Percentiles rank a stretch among this genome's conserved stretches.
These are phyloP conservation scores for Saccharomycopsis olivae DNA, from an alignment of 805 yeast species.

Conservation along the genomic window DNA sequence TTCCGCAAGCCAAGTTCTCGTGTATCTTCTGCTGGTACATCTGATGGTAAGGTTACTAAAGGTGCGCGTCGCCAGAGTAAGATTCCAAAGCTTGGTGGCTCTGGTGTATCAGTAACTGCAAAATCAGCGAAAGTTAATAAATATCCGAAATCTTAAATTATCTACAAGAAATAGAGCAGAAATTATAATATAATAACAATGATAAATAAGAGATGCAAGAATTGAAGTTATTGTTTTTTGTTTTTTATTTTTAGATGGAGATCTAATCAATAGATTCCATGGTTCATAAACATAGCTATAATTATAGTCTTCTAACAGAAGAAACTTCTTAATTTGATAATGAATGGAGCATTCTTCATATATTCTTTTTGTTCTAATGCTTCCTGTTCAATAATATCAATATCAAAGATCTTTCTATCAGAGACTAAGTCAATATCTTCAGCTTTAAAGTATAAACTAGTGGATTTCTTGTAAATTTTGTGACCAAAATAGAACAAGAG, in stretches of 20 bases:
- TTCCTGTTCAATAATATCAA: slow-evolving; percentile 12
- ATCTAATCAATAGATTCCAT: too few relatives aligned
- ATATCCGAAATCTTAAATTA: too few relatives aligned
- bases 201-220: too few relatives aligned
- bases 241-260: too few relatives aligned
- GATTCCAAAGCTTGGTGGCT: slow-evolving; percentile 18
- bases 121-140: too few relatives aligned
- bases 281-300: too few relatives aligned
- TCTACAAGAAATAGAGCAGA: too few relatives aligned
- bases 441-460: slow-evolving; percentile 26
- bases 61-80: slow-evolving; percentile 12
- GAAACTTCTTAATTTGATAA: neutral
- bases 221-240: too few relatives aligned
- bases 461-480: slow-evolving; percentile 35
- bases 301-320: slow-evolving; percentile 3
- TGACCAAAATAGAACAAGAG: slow-evolving; percentile 37
- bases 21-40: too few relatives aligned
- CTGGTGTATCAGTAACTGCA: too few relatives aligned
- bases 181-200: too few relatives aligned
- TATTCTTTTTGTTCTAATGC: slow-evolving; percentile 45
- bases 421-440: slow-evolving; percentile 35
- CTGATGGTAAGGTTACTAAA: too few relatives aligned
- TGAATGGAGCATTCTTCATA: slow-evolving; percentile 19
- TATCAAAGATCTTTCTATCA: slow-evolving; percentile 35
- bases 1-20: neutral